Evolutionary conservation across 768 basidiomycete genomes (phyloP).

Genomic region (Galerina marginata): DNA sequence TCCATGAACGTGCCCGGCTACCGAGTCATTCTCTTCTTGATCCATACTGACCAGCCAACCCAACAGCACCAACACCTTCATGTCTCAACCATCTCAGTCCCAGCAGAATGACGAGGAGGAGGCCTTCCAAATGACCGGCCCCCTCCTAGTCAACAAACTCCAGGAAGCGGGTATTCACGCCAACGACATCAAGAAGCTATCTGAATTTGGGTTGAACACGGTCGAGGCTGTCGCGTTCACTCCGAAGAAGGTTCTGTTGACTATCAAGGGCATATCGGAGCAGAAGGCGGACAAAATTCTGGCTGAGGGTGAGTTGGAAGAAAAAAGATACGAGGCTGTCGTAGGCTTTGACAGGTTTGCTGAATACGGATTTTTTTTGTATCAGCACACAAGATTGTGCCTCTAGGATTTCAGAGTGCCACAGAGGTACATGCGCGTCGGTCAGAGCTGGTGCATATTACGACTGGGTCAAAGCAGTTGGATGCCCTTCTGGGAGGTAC

Average conservation of each 20-base stretch:
- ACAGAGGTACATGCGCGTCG: constrained; percentile 96
- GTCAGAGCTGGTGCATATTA: constrained; percentile 94
- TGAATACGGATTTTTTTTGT: constrained; percentile 6
- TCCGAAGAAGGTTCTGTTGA: constrained; percentile 88
- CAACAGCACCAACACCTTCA: constrained; percentile 24
- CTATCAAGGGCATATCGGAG: constrained; percentile 97
- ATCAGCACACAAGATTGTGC: constrained; percentile 92
- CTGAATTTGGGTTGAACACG: constrained; percentile 90
- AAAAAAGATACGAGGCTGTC: no score
- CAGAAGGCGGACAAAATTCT: constrained; percentile 97
- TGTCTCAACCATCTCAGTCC: constrained; percentile 64
- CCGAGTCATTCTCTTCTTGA: neutral
- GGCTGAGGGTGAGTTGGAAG: constrained; percentile 68
- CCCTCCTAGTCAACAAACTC: constrained; percentile 82
- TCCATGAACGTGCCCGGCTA: constrained; percentile 1
- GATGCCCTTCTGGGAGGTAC: constrained; percentile 93
- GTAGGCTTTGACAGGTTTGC: neutral
- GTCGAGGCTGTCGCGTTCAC: constrained; percentile 97
- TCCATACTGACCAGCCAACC: neutral
- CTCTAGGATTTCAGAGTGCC: constrained; percentile 96
- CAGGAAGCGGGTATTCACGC: constrained; percentile 89
- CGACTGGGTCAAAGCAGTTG: constrained; percentile 94
- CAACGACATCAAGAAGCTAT: constrained; percentile 94
- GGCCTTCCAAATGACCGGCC: constrained; percentile 69
- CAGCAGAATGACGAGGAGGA: constrained; percentile 52